A percentile compares a stretch with the other conserved stretches of the same genome.
phyloP scores from a whole-genome alignment of 129 eudicot genomes.

The Artemisia annua region DNA sequence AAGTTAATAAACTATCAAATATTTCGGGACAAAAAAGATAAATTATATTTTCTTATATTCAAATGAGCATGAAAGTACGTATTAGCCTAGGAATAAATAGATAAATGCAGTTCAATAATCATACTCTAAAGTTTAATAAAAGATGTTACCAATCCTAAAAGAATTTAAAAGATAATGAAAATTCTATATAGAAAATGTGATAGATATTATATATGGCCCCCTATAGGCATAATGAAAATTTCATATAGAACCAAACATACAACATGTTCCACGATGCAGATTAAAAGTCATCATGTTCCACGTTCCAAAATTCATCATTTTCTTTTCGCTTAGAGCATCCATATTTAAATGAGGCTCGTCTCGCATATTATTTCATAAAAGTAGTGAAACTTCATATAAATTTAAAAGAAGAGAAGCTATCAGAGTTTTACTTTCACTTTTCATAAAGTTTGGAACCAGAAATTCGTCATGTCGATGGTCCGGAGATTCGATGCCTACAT shows the following conservation, averaged over 20 bases:
- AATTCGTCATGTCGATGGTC: constrained; percentile 27
- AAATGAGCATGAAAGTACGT: no score
- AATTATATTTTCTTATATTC: no score
- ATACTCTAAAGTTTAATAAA: no score
- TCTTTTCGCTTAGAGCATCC: constrained; percentile 12
- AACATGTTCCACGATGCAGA: constrained; percentile 40
- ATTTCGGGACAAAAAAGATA: no score
- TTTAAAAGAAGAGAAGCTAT: not conserved
- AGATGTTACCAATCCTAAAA: no score
- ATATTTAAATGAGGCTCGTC: constrained; percentile 38
- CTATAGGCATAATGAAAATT: constrained; percentile 1
- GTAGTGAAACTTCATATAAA: not conserved
- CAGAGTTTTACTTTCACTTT: not conserved
- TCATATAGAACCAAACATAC: constrained; percentile 30
- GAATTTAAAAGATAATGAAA: no score
- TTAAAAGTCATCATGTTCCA: constrained; percentile 47
- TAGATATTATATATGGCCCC: constrained; percentile 27
- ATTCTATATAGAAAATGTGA: not conserved
- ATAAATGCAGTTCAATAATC: no score
- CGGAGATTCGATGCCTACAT: constrained; percentile 17
- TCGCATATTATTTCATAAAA: constrained; percentile 12
- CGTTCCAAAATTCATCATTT: constrained; percentile 36
- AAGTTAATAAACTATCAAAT: no score
- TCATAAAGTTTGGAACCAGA: constrained; percentile 8
- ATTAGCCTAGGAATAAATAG: not conserved